Conservation (phyloP, 345 rosid genomes). For the Dimocarpus longan region DNA sequence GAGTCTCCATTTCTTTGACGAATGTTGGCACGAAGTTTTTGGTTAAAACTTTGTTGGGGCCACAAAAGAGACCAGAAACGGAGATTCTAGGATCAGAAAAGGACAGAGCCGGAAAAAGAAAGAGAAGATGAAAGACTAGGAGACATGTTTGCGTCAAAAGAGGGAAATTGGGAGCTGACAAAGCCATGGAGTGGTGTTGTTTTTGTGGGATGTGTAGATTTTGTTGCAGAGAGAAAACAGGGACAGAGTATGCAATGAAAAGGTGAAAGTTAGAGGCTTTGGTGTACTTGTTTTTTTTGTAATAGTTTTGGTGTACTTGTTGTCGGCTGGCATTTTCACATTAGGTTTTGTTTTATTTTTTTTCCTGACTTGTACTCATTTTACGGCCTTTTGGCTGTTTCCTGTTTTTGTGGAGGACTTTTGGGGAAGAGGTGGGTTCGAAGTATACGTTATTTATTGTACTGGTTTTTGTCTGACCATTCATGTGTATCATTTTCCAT, state of each 20-base stretch:
- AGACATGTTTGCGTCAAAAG: background rate
- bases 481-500: too few relatives aligned
- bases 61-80: slow-evolving; percentile 45
- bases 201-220: background rate
- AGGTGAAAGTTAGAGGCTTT: background rate
- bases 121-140: slow-evolving; percentile 13
- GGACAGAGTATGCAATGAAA: background rate
- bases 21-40: slow-evolving; percentile 40
- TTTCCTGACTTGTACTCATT: too few relatives aligned
- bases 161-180: background rate
- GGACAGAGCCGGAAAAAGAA: slow-evolving; percentile 5
- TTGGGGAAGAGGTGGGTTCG: background rate
- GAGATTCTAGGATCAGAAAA: slow-evolving; percentile 47
- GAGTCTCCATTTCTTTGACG: slow-evolving; percentile 44
- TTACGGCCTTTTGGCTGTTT: background rate
- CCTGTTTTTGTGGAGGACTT: background rate
- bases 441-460: too few relatives aligned
- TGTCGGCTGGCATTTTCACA: background rate
- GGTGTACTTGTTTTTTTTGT: background rate
- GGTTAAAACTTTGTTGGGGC: slow-evolving; percentile 1
- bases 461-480: too few relatives aligned
- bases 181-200: slow-evolving; percentile 9
- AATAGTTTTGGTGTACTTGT: background rate
- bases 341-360: background rate
- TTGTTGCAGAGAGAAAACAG: background rate